Evolutionary conservation across 495 filamentous ascomycete species (phyloP).

Genomic region (Lophiostoma macrostomum): DNA sequence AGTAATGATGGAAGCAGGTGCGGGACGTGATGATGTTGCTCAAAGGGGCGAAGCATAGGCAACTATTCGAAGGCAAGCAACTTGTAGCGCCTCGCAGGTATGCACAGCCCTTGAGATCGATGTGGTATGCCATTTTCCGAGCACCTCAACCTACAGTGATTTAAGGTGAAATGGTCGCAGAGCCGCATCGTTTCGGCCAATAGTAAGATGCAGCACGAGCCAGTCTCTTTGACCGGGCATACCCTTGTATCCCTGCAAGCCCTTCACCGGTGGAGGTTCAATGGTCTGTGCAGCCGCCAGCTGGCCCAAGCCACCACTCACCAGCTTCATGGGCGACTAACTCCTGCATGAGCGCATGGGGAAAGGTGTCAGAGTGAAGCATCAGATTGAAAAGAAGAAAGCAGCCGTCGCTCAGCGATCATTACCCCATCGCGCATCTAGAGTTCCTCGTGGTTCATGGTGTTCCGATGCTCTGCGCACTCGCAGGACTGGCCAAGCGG

Average conservation of each 20-base stretch:
- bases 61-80: constrained; percentile 13
- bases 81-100: constrained; percentile 5
- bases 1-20: not conserved
- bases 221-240: too few relatives aligned
- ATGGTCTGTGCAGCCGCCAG: not conserved
- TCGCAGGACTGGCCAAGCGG: not conserved
- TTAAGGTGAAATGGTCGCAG: constrained; percentile 29
- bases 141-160: constrained; percentile 7
- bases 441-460: not conserved
- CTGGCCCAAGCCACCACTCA: constrained; percentile 27
- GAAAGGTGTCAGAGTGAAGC: constrained; percentile 21
- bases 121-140: constrained; percentile 11
- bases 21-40: constrained; percentile 8
- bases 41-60: constrained; percentile 33
- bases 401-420: constrained; percentile 15
- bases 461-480: not conserved
- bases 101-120: constrained; percentile 30
- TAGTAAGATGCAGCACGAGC: too few relatives aligned
- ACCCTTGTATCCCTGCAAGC: constrained; percentile 16
- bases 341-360: constrained; percentile 21
- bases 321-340: constrained; percentile 17
- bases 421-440: constrained; percentile 14
- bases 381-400: constrained; percentile 20
- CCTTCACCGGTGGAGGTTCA: constrained; percentile 25
- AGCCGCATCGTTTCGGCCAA: too few relatives aligned